Evolutionary conservation across 768 basidiomycete species (phyloP), one percentile per base, ranked within the genome.

Genomic region (Rhodotorula paludigena): DNA sequence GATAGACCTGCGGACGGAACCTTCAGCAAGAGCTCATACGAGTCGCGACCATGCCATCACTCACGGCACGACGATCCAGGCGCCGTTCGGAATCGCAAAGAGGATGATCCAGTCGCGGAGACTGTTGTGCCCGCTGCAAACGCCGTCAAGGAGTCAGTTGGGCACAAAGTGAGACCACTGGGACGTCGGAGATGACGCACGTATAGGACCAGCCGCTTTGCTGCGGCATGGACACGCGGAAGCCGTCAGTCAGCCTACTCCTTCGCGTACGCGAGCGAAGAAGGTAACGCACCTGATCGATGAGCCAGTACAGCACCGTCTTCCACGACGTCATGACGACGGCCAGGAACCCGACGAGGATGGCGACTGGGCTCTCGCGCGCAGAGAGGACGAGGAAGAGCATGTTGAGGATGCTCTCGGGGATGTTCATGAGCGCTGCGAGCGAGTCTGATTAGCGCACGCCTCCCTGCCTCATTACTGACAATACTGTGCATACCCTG

Each of bases 31-130:
- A 47, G 45, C 23, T n/a, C 25, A 25, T 25, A 25, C n/a, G n/a
- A n/a, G n/a, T n/a, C n/a, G n/a, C n/a, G n/a, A n/a, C n/a, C n/a
- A n/a, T n/a, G n/a, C n/a, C n/a, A n/a, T n/a, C 10, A 44, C 63
- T 21, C 73, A 71, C 77, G 77, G 78, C 3, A 78, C 76, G 53
- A 78, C 63, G 38, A 76, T 58, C 80, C 80, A 81, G 3, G 63
- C 33, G 2, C 58, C 58, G 51, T 67, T 71, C 41, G 70, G 70
- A 7, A 71, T 3, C 6, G 65, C 64, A 32, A 60, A 70, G 18
- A 70, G 57, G 2, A 66, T 5, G 51, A 53, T 55, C 60, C 60
- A 70, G 42, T 66, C 52, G 32, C 30, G 10, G 3, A 15, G 14
- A 7, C 60, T 20, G 64, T 70, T 70, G 60, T 70, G 69, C 3